These are phyloP conservation scores for Microbotryum lychnidis-dioicae DNA, from an alignment of 1,284 basidiomycete genomes.

Conservation along the genomic window DNA sequence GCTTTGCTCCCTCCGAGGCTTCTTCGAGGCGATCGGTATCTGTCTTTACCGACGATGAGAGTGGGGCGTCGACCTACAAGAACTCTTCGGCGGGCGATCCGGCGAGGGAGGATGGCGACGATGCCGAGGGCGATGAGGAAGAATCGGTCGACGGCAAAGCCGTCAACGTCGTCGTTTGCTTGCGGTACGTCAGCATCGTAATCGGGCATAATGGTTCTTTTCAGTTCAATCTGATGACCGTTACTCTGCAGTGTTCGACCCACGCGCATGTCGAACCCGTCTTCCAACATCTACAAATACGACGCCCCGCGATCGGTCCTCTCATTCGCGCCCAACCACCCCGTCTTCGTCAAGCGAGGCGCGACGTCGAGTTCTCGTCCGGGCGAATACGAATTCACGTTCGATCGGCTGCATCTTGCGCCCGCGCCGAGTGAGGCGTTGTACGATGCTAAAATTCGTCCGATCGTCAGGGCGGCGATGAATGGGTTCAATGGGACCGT, in stretches of 20 bases:
- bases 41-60: conserved; percentile 8
- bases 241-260: conserved; percentile 13
- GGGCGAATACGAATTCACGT: conserved; percentile 29
- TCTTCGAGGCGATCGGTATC: background rate
- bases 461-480: conserved; percentile 48
- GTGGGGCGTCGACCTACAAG: conserved; percentile 1
- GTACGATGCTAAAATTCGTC: conserved; percentile 46
- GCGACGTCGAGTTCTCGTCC: conserved; percentile 14
- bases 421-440: conserved; percentile 42
- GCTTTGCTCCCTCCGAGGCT: too few relatives aligned
- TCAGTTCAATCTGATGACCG: too few relatives aligned
- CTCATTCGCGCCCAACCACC: conserved; percentile 22
- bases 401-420: conserved; percentile 38
- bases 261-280: background rate
- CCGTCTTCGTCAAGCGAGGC: conserved; percentile 29
- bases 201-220: background rate
- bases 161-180: conserved; percentile 30
- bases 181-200: conserved; percentile 14
- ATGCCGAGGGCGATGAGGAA: conserved; percentile 12
- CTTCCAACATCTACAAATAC: conserved; percentile 26
- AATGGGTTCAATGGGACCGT: conserved; percentile 52
- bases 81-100: background rate
- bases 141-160: conserved; percentile 19
- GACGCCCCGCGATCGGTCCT: conserved; percentile 8
- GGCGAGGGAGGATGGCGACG: background rate